Conservation (phyloP, 192 early-diverging fungal species). For the Podila clonocystis region DNA sequence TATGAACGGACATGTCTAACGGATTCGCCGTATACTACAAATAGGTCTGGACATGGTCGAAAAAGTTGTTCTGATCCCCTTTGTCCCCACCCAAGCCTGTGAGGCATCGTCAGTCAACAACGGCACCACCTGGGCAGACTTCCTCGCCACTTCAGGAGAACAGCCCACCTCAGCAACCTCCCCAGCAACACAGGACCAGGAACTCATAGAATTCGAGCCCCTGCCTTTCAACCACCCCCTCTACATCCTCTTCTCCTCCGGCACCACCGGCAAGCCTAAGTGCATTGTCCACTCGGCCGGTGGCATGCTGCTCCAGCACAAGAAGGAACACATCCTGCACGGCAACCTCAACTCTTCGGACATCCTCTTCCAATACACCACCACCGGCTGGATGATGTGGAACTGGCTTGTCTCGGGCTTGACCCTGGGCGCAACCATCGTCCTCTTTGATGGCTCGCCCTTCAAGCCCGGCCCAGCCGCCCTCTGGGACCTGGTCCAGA, state of each 20-base stretch:
- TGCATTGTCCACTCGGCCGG: conserved; percentile 95
- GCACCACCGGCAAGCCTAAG: conserved; percentile 96
- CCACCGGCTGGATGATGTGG: conserved; percentile 99
- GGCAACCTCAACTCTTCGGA: conserved; percentile 79
- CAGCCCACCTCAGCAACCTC: conserved; percentile 19
- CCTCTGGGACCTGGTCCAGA: conserved; percentile 84
- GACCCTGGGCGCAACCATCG: conserved; percentile 80
- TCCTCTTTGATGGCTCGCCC: conserved; percentile 94
- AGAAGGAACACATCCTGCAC: conserved; percentile 94
- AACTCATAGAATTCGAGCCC: conserved; percentile 78
- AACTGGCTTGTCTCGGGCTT: conserved; percentile 94
- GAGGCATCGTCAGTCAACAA: conserved; percentile 39
- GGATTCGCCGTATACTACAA: neutral
- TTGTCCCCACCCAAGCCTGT: conserved; percentile 51
- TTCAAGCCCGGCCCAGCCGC: conserved; percentile 82
- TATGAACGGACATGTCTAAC: too few species aligned
- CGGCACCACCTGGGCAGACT: conserved; percentile 36
- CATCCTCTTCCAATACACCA: conserved; percentile 90
- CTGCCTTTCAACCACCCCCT: conserved; percentile 92
- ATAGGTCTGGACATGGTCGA: conserved; percentile 70
- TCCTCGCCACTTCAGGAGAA: conserved; percentile 37
- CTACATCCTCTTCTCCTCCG: conserved; percentile 92
- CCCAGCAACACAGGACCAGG: conserved; percentile 58
- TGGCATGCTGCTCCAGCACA: conserved; percentile 90
- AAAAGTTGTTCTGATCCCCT: conserved; percentile 85